phyloP scores from a whole-genome alignment of 176 grass and related monocot species.

The Lolium multiflorum region DNA sequence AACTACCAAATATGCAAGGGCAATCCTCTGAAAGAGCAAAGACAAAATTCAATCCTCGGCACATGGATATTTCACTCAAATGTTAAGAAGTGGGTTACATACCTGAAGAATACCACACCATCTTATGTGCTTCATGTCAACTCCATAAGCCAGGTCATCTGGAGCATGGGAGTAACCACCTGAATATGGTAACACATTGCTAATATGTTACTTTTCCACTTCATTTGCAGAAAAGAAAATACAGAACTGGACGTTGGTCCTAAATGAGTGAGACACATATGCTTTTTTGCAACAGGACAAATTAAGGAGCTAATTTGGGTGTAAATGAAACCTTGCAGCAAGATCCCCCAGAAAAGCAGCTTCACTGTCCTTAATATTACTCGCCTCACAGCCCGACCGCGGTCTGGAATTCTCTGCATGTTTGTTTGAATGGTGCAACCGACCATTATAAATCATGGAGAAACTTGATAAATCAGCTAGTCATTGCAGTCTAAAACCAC shows the following conservation, averaged over 20 bases:
- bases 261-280: not conserved
- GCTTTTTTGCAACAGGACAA: not conserved
- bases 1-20: conserved; percentile 88
- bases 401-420: conserved; percentile 76
- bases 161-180: conserved; percentile 94
- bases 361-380: conserved; percentile 77
- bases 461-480: not conserved
- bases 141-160: conserved; percentile 70
- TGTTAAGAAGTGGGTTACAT: not conserved
- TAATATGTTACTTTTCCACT: not conserved
- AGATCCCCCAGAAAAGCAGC: conserved; percentile 88
- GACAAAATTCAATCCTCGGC: not conserved
- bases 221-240: not conserved
- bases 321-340: conserved; percentile 73
- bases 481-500: not conserved
- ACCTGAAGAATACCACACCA: conserved; percentile 97
- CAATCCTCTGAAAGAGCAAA: conserved; percentile 66
- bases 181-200: conserved; percentile 26
- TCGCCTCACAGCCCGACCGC: conserved; percentile 60
- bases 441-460: not conserved
- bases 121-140: conserved; percentile 85
- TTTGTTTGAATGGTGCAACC: not conserved
- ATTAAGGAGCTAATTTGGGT: not conserved
- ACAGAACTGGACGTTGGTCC: not conserved
- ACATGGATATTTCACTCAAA: not conserved